Base-by-base conservation (phyloP, 2,329 filamentous ascomycete genomes). In the Talaromyces islandicus region DNA sequence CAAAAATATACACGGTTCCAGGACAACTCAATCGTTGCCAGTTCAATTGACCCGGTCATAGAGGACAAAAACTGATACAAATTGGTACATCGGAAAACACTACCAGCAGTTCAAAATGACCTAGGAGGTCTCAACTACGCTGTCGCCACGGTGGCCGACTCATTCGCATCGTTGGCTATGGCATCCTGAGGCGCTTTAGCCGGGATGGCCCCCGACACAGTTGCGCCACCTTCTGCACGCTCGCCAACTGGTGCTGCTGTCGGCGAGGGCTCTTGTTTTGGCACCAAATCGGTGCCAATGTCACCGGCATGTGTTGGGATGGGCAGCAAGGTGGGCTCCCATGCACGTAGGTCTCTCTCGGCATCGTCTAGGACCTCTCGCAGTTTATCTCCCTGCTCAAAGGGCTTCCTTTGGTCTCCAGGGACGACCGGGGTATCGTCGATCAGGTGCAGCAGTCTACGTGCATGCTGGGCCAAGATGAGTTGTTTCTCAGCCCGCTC, bases 401-500 rank as follows among this genome's bases (percentile, higher is more conserved):
- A 97, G 0, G 82, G 75, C n/a, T 83, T 80, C 56, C 88, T 87
- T 17, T 81, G 75, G 72, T 97, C 91, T 54, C 94, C 94, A 1
- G 93, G 93, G 0, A 96, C 88, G 30, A 97, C 86, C 0, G 94
- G 91, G 0, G 88, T 88, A 73, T 97, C 93, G 68, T 99, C 94
- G 11, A 99, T 84, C 43, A 96, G 84, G 67, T 89, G 87, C 59
- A 99, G 75, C 38, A 99, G 84, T 50, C 91, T 87, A 58, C 91
- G 89, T 21, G 92, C 93, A 72, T 97, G 92, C 69, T 90, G 90
- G 60, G 94, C 93, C 17, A 99, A 84, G 62, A 99, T 90, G 68
- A 93, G 90, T 74, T 99, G 94, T 80, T 97, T 97, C 80, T 97
- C 94, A 25, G 92, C 92, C 32, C 93, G 89, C 80, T 99, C 94